phyloP scores from a whole-genome alignment of 345 rosid species.

The Eucalyptus guilfoylei region DNA sequence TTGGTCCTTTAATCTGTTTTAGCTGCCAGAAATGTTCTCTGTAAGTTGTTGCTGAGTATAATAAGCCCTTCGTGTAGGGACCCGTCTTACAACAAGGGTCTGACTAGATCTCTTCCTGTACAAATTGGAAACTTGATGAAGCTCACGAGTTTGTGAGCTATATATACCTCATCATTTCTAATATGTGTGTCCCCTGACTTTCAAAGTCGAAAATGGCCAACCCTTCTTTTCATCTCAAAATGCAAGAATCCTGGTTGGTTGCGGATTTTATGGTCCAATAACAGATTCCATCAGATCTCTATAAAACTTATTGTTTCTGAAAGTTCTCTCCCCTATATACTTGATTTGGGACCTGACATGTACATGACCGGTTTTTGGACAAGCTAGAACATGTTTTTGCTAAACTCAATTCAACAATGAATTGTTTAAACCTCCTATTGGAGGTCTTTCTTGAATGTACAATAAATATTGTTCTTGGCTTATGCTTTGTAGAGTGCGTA shows the following conservation, averaged over 20 bases:
- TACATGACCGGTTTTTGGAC: too few relatives aligned
- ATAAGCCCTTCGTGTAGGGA: constrained; percentile 38
- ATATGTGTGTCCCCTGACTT: not conserved
- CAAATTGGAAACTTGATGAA: constrained; percentile 46
- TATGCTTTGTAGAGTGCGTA: too few relatives aligned
- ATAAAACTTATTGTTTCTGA: constrained; percentile 33
- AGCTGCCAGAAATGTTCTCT: not conserved
- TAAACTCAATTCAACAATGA: too few relatives aligned
- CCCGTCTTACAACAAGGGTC: constrained; percentile 49
- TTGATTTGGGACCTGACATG: not conserved
- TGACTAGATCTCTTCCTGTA: constrained; percentile 54
- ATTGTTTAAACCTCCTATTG: too few relatives aligned
- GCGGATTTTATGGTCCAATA: constrained; percentile 58
- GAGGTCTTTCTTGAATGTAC: too few relatives aligned
- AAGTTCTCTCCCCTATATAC: constrained; percentile 3
- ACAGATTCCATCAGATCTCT: constrained; percentile 60
- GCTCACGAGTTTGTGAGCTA: constrained; percentile 55
- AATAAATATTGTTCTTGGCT: too few relatives aligned
- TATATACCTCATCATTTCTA: not conserved
- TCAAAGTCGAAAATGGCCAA: not conserved
- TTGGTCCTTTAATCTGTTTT: not conserved
- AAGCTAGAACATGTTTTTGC: too few relatives aligned
- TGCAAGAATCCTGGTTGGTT: constrained; percentile 64
- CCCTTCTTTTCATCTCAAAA: not conserved
- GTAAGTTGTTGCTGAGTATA: not conserved